Conservation (phyloP, 192 early-diverging fungal genomes). For the Coemansia sp. region DNA sequence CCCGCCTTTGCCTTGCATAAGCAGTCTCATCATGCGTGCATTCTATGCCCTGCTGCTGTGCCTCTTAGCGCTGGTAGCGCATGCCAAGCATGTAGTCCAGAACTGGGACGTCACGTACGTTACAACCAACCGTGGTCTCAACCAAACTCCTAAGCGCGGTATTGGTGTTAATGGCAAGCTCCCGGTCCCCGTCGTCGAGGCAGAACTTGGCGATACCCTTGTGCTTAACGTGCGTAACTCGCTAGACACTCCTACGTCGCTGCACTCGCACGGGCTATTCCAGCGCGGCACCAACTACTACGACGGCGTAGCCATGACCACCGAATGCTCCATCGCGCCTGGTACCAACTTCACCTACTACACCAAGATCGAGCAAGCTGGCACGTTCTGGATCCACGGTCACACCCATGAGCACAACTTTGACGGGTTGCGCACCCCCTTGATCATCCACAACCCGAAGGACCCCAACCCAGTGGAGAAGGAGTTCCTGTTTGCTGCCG, state of each 20-base stretch:
- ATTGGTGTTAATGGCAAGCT: constrained; percentile 31
- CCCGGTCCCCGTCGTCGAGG: constrained; percentile 36
- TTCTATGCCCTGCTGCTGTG: neutral
- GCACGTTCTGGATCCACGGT: constrained; percentile 85
- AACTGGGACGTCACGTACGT: constrained; percentile 45
- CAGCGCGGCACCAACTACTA: constrained; percentile 67
- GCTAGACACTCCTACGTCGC: constrained; percentile 61
- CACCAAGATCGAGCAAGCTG: constrained; percentile 64
- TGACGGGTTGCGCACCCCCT: constrained; percentile 74
- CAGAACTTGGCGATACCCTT: constrained; percentile 29
- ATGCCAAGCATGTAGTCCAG: constrained; percentile 27
- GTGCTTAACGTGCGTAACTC: constrained; percentile 58
- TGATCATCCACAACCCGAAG: constrained; percentile 66
- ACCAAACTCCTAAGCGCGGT: constrained; percentile 23
- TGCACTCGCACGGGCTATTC: constrained; percentile 79
- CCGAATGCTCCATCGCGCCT: constrained; percentile 75
- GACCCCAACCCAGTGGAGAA: constrained; percentile 62
- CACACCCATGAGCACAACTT: constrained; percentile 74
- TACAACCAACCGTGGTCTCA: constrained; percentile 45
- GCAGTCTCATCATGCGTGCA: neutral
- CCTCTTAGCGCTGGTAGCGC: neutral
- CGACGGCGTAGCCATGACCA: constrained; percentile 69
- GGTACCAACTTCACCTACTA: constrained; percentile 70
- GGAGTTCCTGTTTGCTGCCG: constrained; percentile 64
- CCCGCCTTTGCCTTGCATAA: neutral